Evolutionary conservation across 2,329 filamentous ascomycete genomes (phyloP).

Genomic region (Aspergillaceae sp.): DNA sequence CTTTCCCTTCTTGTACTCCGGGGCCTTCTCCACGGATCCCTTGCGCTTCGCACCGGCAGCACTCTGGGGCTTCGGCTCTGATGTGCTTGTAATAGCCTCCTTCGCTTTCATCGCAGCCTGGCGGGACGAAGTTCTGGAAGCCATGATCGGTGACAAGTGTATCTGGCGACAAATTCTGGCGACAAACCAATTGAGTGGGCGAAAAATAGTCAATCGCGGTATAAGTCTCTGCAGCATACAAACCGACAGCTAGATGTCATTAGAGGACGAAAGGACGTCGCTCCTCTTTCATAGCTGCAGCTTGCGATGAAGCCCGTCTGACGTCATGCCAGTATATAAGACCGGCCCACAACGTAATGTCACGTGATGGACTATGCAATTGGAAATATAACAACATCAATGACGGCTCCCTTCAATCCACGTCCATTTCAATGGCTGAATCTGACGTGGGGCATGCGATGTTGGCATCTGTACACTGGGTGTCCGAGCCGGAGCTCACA

Average conservation of each 20-base stretch:
- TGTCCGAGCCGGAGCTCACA: slow-evolving; percentile 14
- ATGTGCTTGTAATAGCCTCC: slow-evolving; percentile 28
- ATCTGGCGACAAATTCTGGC: neutral
- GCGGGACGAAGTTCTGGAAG: slow-evolving; percentile 32
- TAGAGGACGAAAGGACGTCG: too few relatives aligned
- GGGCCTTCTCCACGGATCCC: slow-evolving; percentile 17
- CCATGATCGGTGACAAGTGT: slow-evolving; percentile 14
- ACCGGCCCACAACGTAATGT: neutral
- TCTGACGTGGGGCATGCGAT: slow-evolving; percentile 6
- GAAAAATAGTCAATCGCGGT: too few relatives aligned
- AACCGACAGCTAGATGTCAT: too few relatives aligned
- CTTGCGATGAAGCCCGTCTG: slow-evolving; percentile 10
- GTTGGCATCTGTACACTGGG: slow-evolving; percentile 13
- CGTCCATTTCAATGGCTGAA: slow-evolving; percentile 22
- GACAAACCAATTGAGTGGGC: neutral
- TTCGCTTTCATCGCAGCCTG: slow-evolving; percentile 38
- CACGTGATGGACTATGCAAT: neutral
- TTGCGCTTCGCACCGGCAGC: slow-evolving; percentile 34
- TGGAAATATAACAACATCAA: neutral
- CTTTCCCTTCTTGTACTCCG: slow-evolving; percentile 33
- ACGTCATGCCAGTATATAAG: slow-evolving; percentile 23
- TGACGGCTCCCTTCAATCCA: slow-evolving; percentile 19
- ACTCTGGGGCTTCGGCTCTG: slow-evolving; percentile 20
- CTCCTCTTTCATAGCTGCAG: too few relatives aligned
- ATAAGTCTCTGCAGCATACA: too few relatives aligned